These are phyloP conservation scores for Calocybe indica DNA, from an alignment of 768 basidiomycete species.

Conservation along the genomic window DNA sequence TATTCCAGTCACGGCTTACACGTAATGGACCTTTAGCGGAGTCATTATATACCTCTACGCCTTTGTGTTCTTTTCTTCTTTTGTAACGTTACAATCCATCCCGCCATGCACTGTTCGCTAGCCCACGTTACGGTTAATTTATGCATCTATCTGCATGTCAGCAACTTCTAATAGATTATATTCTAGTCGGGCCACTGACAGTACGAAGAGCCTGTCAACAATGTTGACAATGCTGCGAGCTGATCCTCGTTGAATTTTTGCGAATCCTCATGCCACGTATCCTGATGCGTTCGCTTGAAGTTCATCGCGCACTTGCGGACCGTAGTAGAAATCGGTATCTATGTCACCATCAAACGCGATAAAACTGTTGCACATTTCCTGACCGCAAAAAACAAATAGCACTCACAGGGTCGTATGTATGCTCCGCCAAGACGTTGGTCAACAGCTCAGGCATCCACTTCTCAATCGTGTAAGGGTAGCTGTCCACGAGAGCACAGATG, in stretches of 20 bases:
- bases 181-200: slow-evolving; percentile 39
- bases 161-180: slow-evolving; percentile 12
- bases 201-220: slow-evolving; percentile 81
- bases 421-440: slow-evolving; percentile 71
- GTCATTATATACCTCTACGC: not conserved
- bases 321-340: slow-evolving; percentile 82
- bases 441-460: slow-evolving; percentile 88
- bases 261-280: slow-evolving; percentile 88
- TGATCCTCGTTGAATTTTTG: slow-evolving; percentile 85
- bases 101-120: no score
- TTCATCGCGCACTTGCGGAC: slow-evolving; percentile 76
- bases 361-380: slow-evolving; percentile 6
- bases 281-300: slow-evolving; percentile 79
- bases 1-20: not conserved
- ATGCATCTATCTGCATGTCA: slow-evolving; percentile 1
- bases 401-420: slow-evolving; percentile 78
- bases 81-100: no score
- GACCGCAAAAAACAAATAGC: not conserved
- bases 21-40: not conserved
- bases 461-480: slow-evolving; percentile 94
- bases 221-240: slow-evolving; percentile 72
- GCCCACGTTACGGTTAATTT: not conserved
- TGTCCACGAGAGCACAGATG: slow-evolving; percentile 89
- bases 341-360: slow-evolving; percentile 3
- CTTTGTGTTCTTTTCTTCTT: no score